Conservation (phyloP, 2,329 filamentous ascomycete genomes). For the Penicillium sp. region DNA sequence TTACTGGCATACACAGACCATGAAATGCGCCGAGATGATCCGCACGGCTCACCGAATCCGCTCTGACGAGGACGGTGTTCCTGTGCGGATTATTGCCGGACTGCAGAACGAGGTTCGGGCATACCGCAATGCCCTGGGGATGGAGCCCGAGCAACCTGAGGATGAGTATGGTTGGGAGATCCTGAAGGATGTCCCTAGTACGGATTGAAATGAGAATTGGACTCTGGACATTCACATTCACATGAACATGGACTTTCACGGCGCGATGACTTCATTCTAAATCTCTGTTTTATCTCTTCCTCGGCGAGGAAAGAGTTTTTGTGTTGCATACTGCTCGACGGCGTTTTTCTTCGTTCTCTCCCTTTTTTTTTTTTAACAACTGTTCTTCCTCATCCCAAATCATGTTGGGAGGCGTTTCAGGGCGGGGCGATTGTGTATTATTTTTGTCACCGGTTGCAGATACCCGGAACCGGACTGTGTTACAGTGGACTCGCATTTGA, state of each 20-base stretch:
- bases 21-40: conserved; percentile 55
- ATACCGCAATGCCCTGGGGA: conserved; percentile 51
- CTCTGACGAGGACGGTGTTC: conserved; percentile 52
- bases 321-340: conserved; percentile 3
- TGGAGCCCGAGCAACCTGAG: conserved; percentile 53
- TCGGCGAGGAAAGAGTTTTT: not conserved
- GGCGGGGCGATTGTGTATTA: not conserved
- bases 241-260: conserved; percentile 11
- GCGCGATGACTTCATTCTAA: conserved; percentile 15
- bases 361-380: not conserved
- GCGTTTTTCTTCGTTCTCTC: conserved; percentile 6
- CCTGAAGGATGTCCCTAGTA: conserved; percentile 47
- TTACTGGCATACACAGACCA: conserved; percentile 53
- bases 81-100: conserved; percentile 49
- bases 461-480: conserved; percentile 2
- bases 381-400: not conserved
- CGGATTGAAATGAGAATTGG: conserved; percentile 30
- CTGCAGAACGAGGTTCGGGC: conserved; percentile 55
- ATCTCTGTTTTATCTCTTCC: not conserved
- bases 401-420: not conserved
- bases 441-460: conserved; percentile 3
- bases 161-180: conserved; percentile 56
- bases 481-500: not conserved
- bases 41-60: conserved; percentile 52
- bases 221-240: conserved; percentile 1